Conservation (phyloP, 345 rosid species). For the Noccaea bulbosa region DNA sequence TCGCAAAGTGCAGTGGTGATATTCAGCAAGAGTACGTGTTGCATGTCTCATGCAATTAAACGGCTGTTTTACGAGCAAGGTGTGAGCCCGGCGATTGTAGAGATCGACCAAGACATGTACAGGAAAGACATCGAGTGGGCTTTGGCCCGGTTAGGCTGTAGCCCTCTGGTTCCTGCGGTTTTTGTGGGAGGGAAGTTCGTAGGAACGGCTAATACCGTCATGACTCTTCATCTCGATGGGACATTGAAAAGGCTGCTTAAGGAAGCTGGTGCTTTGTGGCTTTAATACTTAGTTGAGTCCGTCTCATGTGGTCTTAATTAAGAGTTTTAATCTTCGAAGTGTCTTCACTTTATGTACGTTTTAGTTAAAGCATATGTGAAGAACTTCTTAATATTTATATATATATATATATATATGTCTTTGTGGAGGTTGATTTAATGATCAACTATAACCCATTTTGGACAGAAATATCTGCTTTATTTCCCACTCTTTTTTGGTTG, state of each 20-base stretch:
- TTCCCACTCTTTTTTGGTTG: background rate
- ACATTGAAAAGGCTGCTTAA: conserved; percentile 79
- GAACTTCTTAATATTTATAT: conserved; percentile 23
- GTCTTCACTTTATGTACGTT: conserved; percentile 43
- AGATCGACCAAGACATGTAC: conserved; percentile 72
- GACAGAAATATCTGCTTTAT: background rate
- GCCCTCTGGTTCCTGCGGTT: conserved; percentile 77
- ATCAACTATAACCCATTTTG: conserved; percentile 33
- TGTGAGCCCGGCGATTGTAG: conserved; percentile 76
- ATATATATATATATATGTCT: conserved; percentile 23
- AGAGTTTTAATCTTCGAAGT: conserved; percentile 18
- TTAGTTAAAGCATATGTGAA: conserved; percentile 40
- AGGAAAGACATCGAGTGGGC: conserved; percentile 85
- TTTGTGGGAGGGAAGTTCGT: conserved; percentile 87
- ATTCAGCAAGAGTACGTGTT: conserved; percentile 92
- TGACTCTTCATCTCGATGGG: conserved; percentile 89
- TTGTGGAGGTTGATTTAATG: conserved; percentile 30
- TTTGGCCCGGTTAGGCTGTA: conserved; percentile 72
- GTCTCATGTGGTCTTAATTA: conserved; percentile 14
- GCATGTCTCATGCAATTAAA: conserved; percentile 93
- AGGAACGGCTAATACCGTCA: conserved; percentile 79
- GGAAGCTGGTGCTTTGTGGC: conserved; percentile 95
- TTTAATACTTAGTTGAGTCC: conserved; percentile 41
- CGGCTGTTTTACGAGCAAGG: conserved; percentile 88
- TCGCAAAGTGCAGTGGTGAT: conserved; percentile 94